Percentiles rank a stretch among this genome's conserved stretches.
These are phyloP conservation scores for Pestalotiopsis sp. DNA, from an alignment of 2,329 filamentous ascomycete genomes.

Conservation along the genomic window DNA sequence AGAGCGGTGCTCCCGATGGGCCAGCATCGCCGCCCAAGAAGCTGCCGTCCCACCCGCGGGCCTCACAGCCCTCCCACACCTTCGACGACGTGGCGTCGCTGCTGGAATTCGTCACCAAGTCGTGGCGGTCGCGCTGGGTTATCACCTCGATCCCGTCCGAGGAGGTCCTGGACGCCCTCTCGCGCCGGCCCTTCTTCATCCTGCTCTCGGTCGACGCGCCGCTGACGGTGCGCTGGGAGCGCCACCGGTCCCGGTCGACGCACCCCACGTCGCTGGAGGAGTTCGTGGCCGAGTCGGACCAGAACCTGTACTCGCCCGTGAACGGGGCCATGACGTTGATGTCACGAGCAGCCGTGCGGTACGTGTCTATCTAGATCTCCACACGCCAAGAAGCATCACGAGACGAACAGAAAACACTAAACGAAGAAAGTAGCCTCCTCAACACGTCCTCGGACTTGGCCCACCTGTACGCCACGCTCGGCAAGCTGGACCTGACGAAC, in stretches of 20 bases:
- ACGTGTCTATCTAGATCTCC: background rate
- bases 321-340: slow-evolving; percentile 74
- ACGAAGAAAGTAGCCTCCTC: slow-evolving; percentile 52
- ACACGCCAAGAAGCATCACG: background rate
- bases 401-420: background rate
- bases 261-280: slow-evolving; percentile 46
- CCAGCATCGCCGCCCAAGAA: background rate
- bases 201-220: slow-evolving; percentile 91
- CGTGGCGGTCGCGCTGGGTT: slow-evolving; percentile 84
- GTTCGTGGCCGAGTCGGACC: slow-evolving; percentile 64
- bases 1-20: background rate
- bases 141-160: slow-evolving; percentile 81
- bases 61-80: slow-evolving; percentile 25
- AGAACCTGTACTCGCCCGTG: slow-evolving; percentile 68
- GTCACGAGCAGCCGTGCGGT: slow-evolving; percentile 75
- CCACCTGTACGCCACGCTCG: slow-evolving; percentile 71
- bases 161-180: slow-evolving; percentile 69
- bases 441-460: slow-evolving; percentile 76
- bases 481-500: slow-evolving; percentile 74
- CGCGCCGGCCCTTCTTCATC: slow-evolving; percentile 86
- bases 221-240: slow-evolving; percentile 77
- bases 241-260: slow-evolving; percentile 57
- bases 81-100: slow-evolving; percentile 68
- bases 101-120: slow-evolving; percentile 80
- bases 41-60: background rate